Evolutionary conservation across 495 filamentous ascomycete species (phyloP).

Genomic region (Penicillium manginii): DNA sequence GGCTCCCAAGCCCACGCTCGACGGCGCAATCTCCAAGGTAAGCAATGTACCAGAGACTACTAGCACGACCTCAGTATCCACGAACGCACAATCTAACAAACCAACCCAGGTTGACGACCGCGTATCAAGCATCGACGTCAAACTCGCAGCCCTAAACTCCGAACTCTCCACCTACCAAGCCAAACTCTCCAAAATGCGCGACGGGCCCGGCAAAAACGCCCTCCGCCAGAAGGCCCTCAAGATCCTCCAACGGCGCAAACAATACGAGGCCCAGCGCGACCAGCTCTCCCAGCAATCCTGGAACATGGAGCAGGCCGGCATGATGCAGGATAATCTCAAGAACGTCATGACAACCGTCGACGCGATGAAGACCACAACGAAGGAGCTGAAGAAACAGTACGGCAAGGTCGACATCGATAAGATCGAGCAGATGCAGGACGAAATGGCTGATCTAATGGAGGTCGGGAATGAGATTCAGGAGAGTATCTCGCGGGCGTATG

Average conservation of each 20-base stretch:
- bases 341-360: slow-evolving; percentile 99
- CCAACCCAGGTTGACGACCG: slow-evolving; percentile 71
- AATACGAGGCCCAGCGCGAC: slow-evolving; percentile 93
- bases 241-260: slow-evolving; percentile 91
- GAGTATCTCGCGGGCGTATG: slow-evolving; percentile 89
- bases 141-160: slow-evolving; percentile 86
- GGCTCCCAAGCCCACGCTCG: slow-evolving; percentile 88
- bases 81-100: neutral
- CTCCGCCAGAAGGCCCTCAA: slow-evolving; percentile 95
- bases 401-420: slow-evolving; percentile 96
- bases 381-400: slow-evolving; percentile 91
- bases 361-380: slow-evolving; percentile 95
- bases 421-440: slow-evolving; percentile 97
- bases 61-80: no score
- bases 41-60: slow-evolving; percentile 17
- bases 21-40: slow-evolving; percentile 84
- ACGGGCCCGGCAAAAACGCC: slow-evolving; percentile 91
- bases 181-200: slow-evolving; percentile 90
- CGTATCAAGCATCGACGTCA: slow-evolving; percentile 89
- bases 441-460: slow-evolving; percentile 98
- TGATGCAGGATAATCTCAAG: slow-evolving; percentile 99
- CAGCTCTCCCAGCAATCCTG: slow-evolving; percentile 93
- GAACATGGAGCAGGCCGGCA: slow-evolving; percentile 99
- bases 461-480: slow-evolving; percentile 99
- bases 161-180: slow-evolving; percentile 89